Conservation (phyloP, 2,329 filamentous ascomycete species). For the Pseudogymnoascus verrucosus region DNA sequence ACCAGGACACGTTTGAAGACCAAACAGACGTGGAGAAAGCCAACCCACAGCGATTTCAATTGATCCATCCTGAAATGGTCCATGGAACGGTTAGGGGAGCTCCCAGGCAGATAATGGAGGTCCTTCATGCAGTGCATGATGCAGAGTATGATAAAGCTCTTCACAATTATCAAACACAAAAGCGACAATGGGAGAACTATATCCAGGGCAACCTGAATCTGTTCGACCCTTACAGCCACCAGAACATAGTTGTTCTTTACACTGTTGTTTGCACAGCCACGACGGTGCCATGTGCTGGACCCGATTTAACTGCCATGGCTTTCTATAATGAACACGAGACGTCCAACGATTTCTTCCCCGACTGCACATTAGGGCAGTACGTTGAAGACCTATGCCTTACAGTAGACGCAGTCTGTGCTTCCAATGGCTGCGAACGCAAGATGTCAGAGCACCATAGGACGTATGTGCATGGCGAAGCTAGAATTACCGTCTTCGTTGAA, state of each 20-base stretch:
- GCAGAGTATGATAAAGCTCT: conserved; percentile 94
- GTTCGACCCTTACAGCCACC: conserved; percentile 91
- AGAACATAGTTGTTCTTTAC: conserved; percentile 91
- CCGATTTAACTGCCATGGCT: conserved; percentile 78
- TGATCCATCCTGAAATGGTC: conserved; percentile 94
- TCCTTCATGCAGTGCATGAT: conserved; percentile 89
- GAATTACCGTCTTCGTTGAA: conserved; percentile 86
- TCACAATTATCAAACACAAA: conserved; percentile 90
- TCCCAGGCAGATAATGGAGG: conserved; percentile 81
- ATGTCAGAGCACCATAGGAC: conserved; percentile 93
- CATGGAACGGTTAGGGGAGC: conserved; percentile 72
- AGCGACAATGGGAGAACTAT: conserved; percentile 92
- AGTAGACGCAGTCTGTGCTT: conserved; percentile 68
- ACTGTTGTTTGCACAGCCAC: conserved; percentile 90
- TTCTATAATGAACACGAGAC: conserved; percentile 89
- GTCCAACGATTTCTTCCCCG: conserved; percentile 60
- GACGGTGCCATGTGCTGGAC: conserved; percentile 86
- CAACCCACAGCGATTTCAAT: conserved; percentile 67
- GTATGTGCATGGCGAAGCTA: conserved; percentile 92
- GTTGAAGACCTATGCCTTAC: conserved; percentile 80
- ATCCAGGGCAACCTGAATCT: conserved; percentile 80
- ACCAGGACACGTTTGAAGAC: conserved; percentile 60
- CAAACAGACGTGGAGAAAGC: conserved; percentile 50
- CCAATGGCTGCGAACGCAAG: conserved; percentile 76
- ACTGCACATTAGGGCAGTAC: conserved; percentile 91